Base-by-base conservation (phyloP, 352 stramenopile species). In the Pythium oligandrum region DNA sequence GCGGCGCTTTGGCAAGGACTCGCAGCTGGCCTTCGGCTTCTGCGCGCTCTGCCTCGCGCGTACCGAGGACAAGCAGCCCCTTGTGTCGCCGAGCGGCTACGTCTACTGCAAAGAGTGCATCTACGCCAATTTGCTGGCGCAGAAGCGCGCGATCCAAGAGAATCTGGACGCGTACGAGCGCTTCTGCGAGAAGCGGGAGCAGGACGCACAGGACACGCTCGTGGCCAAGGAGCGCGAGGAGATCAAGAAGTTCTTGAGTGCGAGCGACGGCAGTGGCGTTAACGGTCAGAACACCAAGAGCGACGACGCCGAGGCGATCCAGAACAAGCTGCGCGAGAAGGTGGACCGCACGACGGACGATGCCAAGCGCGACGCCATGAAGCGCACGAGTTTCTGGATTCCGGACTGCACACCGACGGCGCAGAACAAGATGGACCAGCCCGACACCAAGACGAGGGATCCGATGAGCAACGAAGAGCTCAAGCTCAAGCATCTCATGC, bases 71-170 rank as follows among this genome's bases (percentile, higher is more conserved):
- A 80, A 83, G 53, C 70, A 66, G 34, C 80, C 84, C n/a, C 65
- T 90, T 5, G 71, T 78, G 49, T 91, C 77, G 8, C 84, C 82
- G 1, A 72, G 63, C 17, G 84, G 84, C 34, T 94, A 75, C 46
- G 57, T 94, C 11, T 94, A 85, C 63, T 94, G 84, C 68, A 92
- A 93, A 52, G 84, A 91, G 63, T 94, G 84, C 62, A 93, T 94
- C 57, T 94, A 94, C 71, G 66, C 78, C 34, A 94, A 94, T 59
- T 61, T 94, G 31, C 67, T 94, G 35, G 69, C 79, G 7, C 84
- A 94, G 53, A 94, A 94, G 61, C 82, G 81, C 49, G 57, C 79
- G 26, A 91, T 91, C 62, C 81, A 92, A 49, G 76, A 90, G 34
- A 80, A 83, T 34, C 12, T 77, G 30, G 60, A 70, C 6, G 64